Conservation (phyloP, 768 basidiomycete genomes). For the Kondoa malvinella region DNA sequence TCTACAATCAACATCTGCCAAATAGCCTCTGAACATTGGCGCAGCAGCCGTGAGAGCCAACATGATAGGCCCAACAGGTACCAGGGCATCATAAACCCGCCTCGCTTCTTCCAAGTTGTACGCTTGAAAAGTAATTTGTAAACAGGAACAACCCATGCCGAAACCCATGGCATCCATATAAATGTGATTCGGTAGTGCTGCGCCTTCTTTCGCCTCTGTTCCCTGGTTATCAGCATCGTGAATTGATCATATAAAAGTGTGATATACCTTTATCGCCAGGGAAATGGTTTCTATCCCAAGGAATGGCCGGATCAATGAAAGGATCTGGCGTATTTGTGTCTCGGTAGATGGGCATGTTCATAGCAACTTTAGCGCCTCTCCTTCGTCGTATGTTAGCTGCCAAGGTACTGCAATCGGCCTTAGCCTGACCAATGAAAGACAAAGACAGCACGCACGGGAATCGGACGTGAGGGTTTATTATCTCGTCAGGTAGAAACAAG, state of each 20-base stretch:
- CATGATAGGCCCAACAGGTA: slow-evolving; percentile 88
- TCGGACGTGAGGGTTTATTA: slow-evolving; percentile 91
- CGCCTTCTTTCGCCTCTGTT: slow-evolving; percentile 72
- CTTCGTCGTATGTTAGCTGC: slow-evolving; percentile 86
- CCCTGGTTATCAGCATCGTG: neutral
- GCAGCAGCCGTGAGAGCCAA: slow-evolving; percentile 86
- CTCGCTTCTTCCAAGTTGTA: slow-evolving; percentile 78
- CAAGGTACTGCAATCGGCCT: slow-evolving; percentile 49
- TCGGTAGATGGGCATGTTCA: slow-evolving; percentile 82
- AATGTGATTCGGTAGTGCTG: slow-evolving; percentile 74
- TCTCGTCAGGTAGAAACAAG: slow-evolving; percentile 81
- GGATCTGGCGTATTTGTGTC: slow-evolving; percentile 73
- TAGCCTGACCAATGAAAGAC: neutral
- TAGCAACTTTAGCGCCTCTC: slow-evolving; percentile 81
- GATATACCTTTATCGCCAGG: slow-evolving; percentile 45
- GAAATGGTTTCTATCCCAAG: slow-evolving; percentile 65
- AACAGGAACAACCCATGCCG: slow-evolving; percentile 97
- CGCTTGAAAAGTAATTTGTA: slow-evolving; percentile 94
- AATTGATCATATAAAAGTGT: slow-evolving; percentile 25
- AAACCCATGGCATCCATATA: slow-evolving; percentile 99
- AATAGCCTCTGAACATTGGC: slow-evolving; percentile 81
- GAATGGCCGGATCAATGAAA: slow-evolving; percentile 83
- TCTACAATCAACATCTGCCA: slow-evolving; percentile 91
- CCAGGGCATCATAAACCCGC: slow-evolving; percentile 85
- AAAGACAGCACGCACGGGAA: slow-evolving; percentile 61